Evolutionary conservation across 768 basidiomycete genomes (phyloP), one percentile per base, ranked within the genome.

Genomic region (Daedalea quercina): DNA sequence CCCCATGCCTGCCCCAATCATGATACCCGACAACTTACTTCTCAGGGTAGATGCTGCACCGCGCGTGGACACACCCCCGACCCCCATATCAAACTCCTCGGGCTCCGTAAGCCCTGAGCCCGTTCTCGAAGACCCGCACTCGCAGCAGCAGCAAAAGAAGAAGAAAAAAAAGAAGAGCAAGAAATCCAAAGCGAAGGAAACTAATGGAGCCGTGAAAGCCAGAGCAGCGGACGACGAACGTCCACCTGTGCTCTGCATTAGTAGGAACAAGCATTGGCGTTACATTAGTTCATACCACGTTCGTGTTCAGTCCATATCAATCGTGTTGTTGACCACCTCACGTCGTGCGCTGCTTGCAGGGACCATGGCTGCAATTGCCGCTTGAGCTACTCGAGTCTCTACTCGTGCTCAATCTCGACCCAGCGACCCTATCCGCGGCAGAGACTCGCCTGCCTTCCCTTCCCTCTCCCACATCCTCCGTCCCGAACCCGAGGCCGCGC

Each of bases 211-310:
- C 17, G 73, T 68, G 54, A 51, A 66, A 31, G 60, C 65, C n/a
- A 9, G 33, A 24, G 71, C 74, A 28, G 68, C 69, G 25, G 77
- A 78, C 25, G 71, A 69, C 43, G 66, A 71, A 33, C 78, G 79
- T 43, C 81, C 81, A 15, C 76, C 84, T 0, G 81, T 87, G 33
- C 77, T 94, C 2, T 89, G 87, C 66, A 94, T 94, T 61, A 90
- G 87, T 70, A 80, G 92, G 59, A 93, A 94, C 73, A 94, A 94
- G 67, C 92, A 94, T 63, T 93, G 91, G 92, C 81, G 84, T 25
- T 93, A 92, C 63, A 93, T 94, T 70, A 90, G 87, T 69, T 90
- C 90, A 22, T 92, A 89, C 66, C 89, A 91, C 67, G 90, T 90
- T 71, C 54, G 85, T 82, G 44, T 54, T 40, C 28, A 31, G 6